Evolutionary conservation across 345 rosid species (phyloP), one percentile per base, ranked within the genome.

Genomic region (Camelina laxa): DNA sequence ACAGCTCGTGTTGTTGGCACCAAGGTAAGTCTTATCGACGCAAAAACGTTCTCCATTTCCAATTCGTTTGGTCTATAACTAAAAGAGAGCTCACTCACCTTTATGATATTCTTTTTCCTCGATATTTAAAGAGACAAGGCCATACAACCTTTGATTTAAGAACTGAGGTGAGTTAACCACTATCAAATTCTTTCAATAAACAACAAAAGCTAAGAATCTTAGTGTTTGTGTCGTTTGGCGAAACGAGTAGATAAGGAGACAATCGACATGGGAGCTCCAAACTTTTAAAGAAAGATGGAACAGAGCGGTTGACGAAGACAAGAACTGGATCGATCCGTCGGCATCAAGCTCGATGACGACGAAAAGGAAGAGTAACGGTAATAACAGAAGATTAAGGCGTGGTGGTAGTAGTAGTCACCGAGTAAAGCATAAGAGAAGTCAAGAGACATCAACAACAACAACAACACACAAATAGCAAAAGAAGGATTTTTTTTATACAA

Each of bases 261-360:
- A 96, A 48, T 96, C 98, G 4, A 89, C 93, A 3, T 82, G 87
- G 97, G 99, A 96, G 74, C 93, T 88, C 63, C 74, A 84, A 66
- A 81, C 74, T 2, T 91, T 92, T 22, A 86, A 86, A 85, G 75
- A 89, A 48, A 80, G 98, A 7, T 92, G 99, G 99, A 86, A 87
- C 54, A 53, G 20, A 73, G 94, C 98, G 1, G 83, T 91, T 0
- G 83, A 84, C 55, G 83, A 82, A 49, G 99, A 92, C 82, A 82
- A 81, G 77, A 41, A 54, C 11, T 96, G 98, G 97, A 81, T 80
- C 3, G 98, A 92, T 71, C 96, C 96, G 7, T 90, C 80, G 61
- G 21, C 33, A 39, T 72, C 70, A 12, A 79, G 71, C 65, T 47
- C 61, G 3, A 64, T 2, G 42, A 56, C 47, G 42, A 33, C 9